Evolutionary conservation across 202 grass and related monocot genomes (phyloP).

Genomic region (Panicum hallii): DNA sequence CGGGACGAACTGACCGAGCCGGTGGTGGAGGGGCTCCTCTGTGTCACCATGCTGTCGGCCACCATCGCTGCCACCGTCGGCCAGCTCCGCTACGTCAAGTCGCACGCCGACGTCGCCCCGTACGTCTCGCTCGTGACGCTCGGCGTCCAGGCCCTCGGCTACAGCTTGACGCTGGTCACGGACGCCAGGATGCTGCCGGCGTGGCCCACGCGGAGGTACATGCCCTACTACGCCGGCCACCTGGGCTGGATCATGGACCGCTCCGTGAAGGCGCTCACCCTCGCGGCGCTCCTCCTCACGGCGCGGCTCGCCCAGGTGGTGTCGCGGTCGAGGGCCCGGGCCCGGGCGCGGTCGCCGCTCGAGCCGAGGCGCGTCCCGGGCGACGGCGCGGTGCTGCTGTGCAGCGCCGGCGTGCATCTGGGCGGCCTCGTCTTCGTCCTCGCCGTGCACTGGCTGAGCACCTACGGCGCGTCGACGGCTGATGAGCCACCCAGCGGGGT

Average conservation of each 20-base stretch:
- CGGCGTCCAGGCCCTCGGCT: slow-evolving; percentile 73
- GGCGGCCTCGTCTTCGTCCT: slow-evolving; percentile 14
- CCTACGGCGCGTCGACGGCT: slow-evolving; percentile 10
- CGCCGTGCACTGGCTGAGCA: slow-evolving; percentile 43
- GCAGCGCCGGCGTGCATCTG: slow-evolving; percentile 41
- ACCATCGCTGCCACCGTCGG: slow-evolving; percentile 51
- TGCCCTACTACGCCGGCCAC: slow-evolving; percentile 11
- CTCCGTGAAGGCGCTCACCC: slow-evolving; percentile 56
- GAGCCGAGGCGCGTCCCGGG: slow-evolving; percentile 56
- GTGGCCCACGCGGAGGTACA: neutral
- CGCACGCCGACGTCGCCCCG: slow-evolving; percentile 48
- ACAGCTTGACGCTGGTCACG: slow-evolving; percentile 58
- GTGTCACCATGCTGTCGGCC: slow-evolving; percentile 50
- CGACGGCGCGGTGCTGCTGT: slow-evolving; percentile 54
- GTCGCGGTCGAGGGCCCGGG: slow-evolving; percentile 53
- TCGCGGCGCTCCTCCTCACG: slow-evolving; percentile 55
- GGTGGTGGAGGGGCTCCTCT: slow-evolving; percentile 62
- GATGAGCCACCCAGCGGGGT: neutral
- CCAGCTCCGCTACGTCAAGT: slow-evolving; percentile 16
- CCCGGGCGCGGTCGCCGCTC: slow-evolving; percentile 43
- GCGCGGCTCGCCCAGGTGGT: slow-evolving; percentile 61
- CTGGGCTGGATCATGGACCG: slow-evolving; percentile 35
- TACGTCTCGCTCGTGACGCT: slow-evolving; percentile 71
- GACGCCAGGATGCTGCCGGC: neutral
- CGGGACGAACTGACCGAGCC: slow-evolving; percentile 56